Evolutionary conservation across 2,329 filamentous ascomycete species (phyloP), one percentile per base, ranked within the genome.

Genomic region (Aureobasidium pullulans): DNA sequence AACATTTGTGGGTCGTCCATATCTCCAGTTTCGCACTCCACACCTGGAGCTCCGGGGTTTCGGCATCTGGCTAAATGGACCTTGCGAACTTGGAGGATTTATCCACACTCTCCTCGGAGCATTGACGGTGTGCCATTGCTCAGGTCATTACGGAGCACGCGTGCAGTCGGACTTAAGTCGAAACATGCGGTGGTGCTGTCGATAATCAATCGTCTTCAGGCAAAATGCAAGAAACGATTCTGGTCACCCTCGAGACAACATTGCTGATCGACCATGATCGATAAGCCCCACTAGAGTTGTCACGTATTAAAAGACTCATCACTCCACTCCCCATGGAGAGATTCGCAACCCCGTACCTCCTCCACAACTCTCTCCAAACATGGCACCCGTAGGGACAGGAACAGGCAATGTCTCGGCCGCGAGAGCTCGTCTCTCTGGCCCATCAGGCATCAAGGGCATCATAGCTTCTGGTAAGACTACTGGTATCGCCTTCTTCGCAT

Each of bases 401-500:
- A 49, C 43, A 34, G 58, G 29, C 37, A 32, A 19, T 29, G 61
- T 66, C 6, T 66, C 66, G 37, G 66, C 61, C 32, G 59, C 59
- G 28, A 61, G 65, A 61, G 62, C 62, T 31, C 60, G 60, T 7
- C 65, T 62, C 49, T 63, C 66, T 23, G 65, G 66, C 7, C 66
- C 66, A 5, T 39, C 59, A 15, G 65, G 66, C 23, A 40, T 66
- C 40, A 64, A 66, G 42, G 66, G 64, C 31, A 62, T 67, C 16
- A 54, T 66, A 2, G 49, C 60, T 19, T 65, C 62, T 57, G 62
- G 62, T 47, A 67, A 65, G 60, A 67, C 66, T 6, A 62, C 64
- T 44, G 63, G 59, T 3, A 66, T 68, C 50, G 65, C 64, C 4
- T 62, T 62, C 52, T 67, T 67, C 54, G 65, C 65, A 13, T 65